Evolutionary conservation across 805 yeast genomes (phyloP), one percentile per base, ranked within the genome.

Genomic region (Nakazawaea sp.): DNA sequence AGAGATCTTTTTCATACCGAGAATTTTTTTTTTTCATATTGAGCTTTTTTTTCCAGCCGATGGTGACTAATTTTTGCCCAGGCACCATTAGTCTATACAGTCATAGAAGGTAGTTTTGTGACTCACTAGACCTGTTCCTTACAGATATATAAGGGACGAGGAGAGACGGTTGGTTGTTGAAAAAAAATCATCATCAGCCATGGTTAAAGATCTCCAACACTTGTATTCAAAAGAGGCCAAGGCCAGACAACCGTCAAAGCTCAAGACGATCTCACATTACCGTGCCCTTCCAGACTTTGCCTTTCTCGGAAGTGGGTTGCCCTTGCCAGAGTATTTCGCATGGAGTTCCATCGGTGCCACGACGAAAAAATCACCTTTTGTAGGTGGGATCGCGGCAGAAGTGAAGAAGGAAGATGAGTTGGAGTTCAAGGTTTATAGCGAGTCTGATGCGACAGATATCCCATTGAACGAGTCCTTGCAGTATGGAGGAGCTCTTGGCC

Each of bases 221-320:
- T 23, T 23, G 12, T 12, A 9, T 23, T 23, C 26, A 9, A 23
- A 23, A 23, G 26, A 23, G 12, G 26, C 11, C 11, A 12, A 8
- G 12, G 26, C 26, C 12, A 23, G 26, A 12, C 8, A 8, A 8
- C 26, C 26, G 12, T 23, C 26, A 9, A 23, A 23, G 26, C 26
- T 23, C 11, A 23, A 23, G 26, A 23, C 26, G 8, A 9, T 23
- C 11, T 23, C 26, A 9, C 8, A 23, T 9, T 23, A 23, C 12
- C 26, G 26, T 8, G 26, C 11, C 26, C 11, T 23, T 10, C 44
- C 40, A 6, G 66, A 64, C 4, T 52, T 66, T 50, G 64, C 73
- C 8, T 71, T 70, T 31, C 58, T 73, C 35, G 76, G 76, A n/a
- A 70, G 73, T n/a, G 80, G 80, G 0, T 58, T 73, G 38, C 80